These are phyloP conservation scores for Yamadazyma mexicana DNA, from an alignment of 1,139 yeast species.

Conservation along the genomic window DNA sequence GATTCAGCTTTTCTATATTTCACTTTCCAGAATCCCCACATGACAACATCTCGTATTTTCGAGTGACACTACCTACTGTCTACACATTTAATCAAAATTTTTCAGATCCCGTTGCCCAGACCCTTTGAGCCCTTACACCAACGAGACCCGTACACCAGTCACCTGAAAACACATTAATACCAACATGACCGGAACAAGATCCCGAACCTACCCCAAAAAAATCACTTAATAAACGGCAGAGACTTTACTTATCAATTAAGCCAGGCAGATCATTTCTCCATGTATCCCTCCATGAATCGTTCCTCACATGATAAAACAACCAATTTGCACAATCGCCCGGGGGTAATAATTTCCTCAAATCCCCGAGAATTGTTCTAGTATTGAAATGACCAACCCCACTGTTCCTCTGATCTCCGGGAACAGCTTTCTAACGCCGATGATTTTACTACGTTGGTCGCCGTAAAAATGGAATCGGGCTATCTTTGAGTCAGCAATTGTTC, in stretches of 20 bases:
- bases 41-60: too few relatives aligned
- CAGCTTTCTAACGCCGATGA: background rate
- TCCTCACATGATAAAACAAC: background rate
- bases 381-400: background rate
- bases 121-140: too few relatives aligned
- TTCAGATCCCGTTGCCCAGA: too few relatives aligned
- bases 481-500: background rate
- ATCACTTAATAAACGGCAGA: too few relatives aligned
- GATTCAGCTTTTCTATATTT: too few relatives aligned
- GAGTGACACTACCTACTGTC: too few relatives aligned
- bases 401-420: background rate
- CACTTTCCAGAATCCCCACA: too few relatives aligned
- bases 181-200: background rate
- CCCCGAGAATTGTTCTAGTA: background rate
- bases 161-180: background rate
- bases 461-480: background rate
- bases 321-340: background rate
- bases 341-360: background rate
- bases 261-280: background rate
- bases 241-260: too few relatives aligned
- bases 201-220: too few relatives aligned
- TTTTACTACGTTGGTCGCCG: background rate
- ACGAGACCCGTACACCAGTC: background rate
- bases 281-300: slow-evolving; percentile 1
- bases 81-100: too few relatives aligned